Evolutionary conservation across 208 protist species (phyloP).

Genomic region (Acanthamoeba castellanii): DNA sequence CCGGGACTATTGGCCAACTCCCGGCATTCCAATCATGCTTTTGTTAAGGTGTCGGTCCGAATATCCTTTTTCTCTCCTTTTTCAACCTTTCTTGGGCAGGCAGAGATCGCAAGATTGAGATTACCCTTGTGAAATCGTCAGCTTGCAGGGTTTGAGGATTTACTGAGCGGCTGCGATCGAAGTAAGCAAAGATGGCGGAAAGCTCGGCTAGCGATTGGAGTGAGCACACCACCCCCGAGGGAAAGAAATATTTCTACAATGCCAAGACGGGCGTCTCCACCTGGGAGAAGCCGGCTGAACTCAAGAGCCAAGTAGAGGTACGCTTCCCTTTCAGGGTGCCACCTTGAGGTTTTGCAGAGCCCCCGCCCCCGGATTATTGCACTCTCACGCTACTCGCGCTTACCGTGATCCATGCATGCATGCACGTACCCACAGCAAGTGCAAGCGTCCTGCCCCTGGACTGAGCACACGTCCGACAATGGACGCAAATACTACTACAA

Average conservation of each 20-base stretch:
- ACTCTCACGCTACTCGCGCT: not conserved
- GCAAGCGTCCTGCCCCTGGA: conserved; percentile 71
- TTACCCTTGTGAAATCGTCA: not conserved
- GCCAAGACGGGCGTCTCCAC: conserved; percentile 62
- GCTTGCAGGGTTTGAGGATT: not conserved
- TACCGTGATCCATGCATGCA: not conserved
- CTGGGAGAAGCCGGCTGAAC: conserved; percentile 83
- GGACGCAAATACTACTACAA: conserved; percentile 85
- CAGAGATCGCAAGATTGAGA: too few species aligned
- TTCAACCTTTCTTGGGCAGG: not conserved
- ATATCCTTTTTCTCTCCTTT: not conserved
- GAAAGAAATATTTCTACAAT: conserved; percentile 84
- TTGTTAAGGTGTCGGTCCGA: not conserved
- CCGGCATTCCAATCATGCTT: not conserved
- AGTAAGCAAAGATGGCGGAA: not conserved
- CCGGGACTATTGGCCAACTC: not conserved
- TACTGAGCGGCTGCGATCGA: not conserved
- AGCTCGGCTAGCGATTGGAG: conserved; percentile 73
- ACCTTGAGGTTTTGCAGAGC: not conserved
- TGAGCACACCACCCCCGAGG: conserved; percentile 77
- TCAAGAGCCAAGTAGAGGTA: conserved; percentile 43
- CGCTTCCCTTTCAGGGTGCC: too few species aligned
- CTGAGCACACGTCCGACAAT: conserved; percentile 76
- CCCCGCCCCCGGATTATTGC: not conserved
- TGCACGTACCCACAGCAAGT: not conserved